Conservation (phyloP, 495 filamentous ascomycete species). For the Daldinia loculata region DNA sequence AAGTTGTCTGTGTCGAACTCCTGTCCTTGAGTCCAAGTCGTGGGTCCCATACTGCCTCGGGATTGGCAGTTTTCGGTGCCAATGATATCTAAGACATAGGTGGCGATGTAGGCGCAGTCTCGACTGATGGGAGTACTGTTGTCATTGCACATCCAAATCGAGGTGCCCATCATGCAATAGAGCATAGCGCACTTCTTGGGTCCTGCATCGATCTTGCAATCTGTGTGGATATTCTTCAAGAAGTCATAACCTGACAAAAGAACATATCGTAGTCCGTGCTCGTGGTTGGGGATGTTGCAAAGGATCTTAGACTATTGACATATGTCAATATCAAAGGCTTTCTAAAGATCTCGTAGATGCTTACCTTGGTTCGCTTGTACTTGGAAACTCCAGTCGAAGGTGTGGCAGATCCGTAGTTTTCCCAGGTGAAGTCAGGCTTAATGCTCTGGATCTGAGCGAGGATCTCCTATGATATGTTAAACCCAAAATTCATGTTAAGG, state of each 20-base stretch:
- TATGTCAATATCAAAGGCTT: background rate
- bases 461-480: slow-evolving; percentile 9
- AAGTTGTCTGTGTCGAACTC: slow-evolving; percentile 18
- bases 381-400: background rate
- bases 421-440: slow-evolving; percentile 29
- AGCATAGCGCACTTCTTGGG: slow-evolving; percentile 27
- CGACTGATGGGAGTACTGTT: background rate
- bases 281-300: slow-evolving; percentile 14
- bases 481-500: background rate
- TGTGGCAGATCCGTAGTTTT: slow-evolving; percentile 10
- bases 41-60: background rate
- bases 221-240: slow-evolving; percentile 13
- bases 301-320: background rate
- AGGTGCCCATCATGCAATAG: background rate
- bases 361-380: slow-evolving; percentile 15
- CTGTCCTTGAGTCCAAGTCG: slow-evolving; percentile 1
- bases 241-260: slow-evolving; percentile 16
- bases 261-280: background rate
- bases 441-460: slow-evolving; percentile 23
- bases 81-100: slow-evolving; percentile 21
- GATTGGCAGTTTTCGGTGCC: slow-evolving; percentile 6
- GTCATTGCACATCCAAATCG: slow-evolving; percentile 36
- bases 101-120: slow-evolving; percentile 9
- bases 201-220: slow-evolving; percentile 15
- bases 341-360: background rate